Percentiles rank a stretch among this genome's conserved stretches.
Conservation (phyloP, 495 filamentous ascomycete species). For the Daldinia caldariorum region DNA sequence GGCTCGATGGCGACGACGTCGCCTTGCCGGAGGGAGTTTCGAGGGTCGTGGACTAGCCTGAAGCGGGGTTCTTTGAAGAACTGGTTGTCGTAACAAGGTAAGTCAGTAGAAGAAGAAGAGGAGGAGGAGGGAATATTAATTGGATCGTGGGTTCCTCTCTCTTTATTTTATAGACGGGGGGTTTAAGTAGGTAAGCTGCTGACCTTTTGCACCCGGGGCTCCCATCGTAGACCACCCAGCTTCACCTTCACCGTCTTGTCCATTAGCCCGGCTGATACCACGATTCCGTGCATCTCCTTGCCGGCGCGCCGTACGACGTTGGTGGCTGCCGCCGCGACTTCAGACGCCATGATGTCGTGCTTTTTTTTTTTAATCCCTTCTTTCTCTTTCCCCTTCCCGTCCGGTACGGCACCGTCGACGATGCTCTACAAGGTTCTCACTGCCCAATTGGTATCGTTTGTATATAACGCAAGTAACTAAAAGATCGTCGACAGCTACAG, state of each 20-base stretch:
- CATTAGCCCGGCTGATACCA: conserved; percentile 76
- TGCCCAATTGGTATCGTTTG: not conserved
- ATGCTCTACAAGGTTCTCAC: not conserved
- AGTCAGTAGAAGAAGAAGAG: too few species aligned
- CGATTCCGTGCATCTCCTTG: conserved; percentile 63
- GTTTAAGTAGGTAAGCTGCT: conserved; percentile 13
- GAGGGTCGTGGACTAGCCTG: conserved; percentile 78
- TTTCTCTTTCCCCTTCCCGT: not conserved
- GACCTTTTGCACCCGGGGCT: conserved; percentile 67
- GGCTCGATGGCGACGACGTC: conserved; percentile 83
- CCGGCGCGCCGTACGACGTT: conserved; percentile 41
- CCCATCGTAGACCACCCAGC: conserved; percentile 68
- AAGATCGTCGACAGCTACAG: not conserved
- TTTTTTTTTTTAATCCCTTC: not conserved
- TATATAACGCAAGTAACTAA: too few species aligned
- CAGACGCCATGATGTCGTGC: conserved; percentile 44
- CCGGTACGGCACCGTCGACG: not conserved
- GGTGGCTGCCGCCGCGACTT: conserved; percentile 43
- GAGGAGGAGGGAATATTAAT: not conserved
- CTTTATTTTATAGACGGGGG: not conserved
- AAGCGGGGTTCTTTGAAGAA: conserved; percentile 58
- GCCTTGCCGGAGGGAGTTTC: conserved; percentile 74
- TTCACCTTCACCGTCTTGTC: conserved; percentile 75
- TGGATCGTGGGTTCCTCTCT: too few species aligned
- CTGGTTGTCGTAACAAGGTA: conserved; percentile 40